Evolutionary conservation across 2,329 filamentous ascomycete species (phyloP), one percentile per base, ranked within the genome.

Genomic region (Ascochyta koolunga): DNA sequence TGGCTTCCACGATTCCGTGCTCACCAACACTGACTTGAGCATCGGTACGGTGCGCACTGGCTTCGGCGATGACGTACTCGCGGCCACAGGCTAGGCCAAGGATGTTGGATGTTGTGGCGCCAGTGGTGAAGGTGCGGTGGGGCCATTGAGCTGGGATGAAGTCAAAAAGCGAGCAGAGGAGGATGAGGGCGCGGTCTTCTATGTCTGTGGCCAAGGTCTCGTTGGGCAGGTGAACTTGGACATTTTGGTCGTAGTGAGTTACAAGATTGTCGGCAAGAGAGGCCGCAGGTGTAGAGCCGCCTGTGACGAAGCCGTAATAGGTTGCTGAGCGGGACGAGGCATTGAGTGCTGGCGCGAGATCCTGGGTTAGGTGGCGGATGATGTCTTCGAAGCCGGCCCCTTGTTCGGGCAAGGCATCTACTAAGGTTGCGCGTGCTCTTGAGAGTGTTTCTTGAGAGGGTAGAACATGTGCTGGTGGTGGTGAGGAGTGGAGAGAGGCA

Each of bases 231-330:
- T 97, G 92, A 0, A 96, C 90, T 53, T 88, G 83, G 4, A 92
- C 87, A 72, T 93, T 96, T 71, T 96, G 91, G 70, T 97, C 93
- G 56, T 88, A 83, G 8, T 85, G 83, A 5, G 87, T 87, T 56
- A 93, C 91, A n/a, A 96, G 76, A 60, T 91, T 89, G 72, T 97
- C 93, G 1, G 91, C 93, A 48, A 90, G 84, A 62, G 89, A 83
- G 27, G 92, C 92, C 21, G 91, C 86, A 5, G 91, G 90, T 0
- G 93, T 89, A 7, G 83, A 80, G 13, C 91, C 89, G 38, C 93
- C 93, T 0, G 88, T 96, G 5, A 97, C 89, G 71, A 97, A 96
- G 54, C 91, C 93, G 72, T 91, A 96, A 79, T 96, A 75, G 15
- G 70, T 68, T 19, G 72, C 62, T 9, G 74, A 76, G 25, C 68